These are phyloP conservation scores for Atalantia buxifolia DNA, from an alignment of 345 rosid species.

Conservation along the genomic window DNA sequence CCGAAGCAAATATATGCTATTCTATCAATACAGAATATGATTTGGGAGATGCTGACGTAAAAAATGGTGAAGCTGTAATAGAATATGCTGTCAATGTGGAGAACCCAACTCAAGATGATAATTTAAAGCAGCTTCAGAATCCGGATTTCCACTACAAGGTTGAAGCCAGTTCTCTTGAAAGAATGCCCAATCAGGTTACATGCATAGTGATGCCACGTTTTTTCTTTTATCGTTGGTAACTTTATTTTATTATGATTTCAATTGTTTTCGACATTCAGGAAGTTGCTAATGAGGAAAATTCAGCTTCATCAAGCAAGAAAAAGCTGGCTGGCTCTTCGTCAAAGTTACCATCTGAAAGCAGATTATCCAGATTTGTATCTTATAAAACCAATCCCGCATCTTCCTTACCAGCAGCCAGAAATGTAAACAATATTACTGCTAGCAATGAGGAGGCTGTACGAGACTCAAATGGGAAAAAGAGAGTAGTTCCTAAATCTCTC, in stretches of 20 bases:
- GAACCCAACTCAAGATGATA: slow-evolving; percentile 21
- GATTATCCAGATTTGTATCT: slow-evolving; percentile 25
- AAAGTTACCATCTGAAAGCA: slow-evolving; percentile 25
- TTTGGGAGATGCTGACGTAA: slow-evolving; percentile 14
- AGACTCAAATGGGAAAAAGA: slow-evolving; percentile 30
- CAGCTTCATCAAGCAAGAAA: slow-evolving; percentile 34
- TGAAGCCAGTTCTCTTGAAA: slow-evolving; percentile 22
- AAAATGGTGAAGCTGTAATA: slow-evolving; percentile 18
- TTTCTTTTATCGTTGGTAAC: background rate
- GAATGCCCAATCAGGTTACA: slow-evolving; percentile 35
- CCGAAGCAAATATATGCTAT: slow-evolving; percentile 11
- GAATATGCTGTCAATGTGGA: slow-evolving; percentile 16
- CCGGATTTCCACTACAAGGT: slow-evolving; percentile 12
- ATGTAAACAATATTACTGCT: slow-evolving; percentile 18
- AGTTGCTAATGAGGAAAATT: slow-evolving; percentile 27
- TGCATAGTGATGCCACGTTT: slow-evolving; percentile 7
- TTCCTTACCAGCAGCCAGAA: slow-evolving; percentile 28
- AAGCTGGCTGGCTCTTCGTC: slow-evolving; percentile 29
- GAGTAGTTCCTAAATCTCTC: slow-evolving; percentile 35
- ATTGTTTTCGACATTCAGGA: slow-evolving; percentile 21
- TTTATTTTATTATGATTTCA: slow-evolving; percentile 12
- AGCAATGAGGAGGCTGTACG: slow-evolving; percentile 21
- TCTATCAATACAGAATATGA: slow-evolving; percentile 7
- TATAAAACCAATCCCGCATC: slow-evolving; percentile 26
- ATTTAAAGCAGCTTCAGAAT: slow-evolving; percentile 19